Evolutionary conservation across 495 filamentous ascomycete species (phyloP).

Genomic region (Tuber melanosporum): DNA sequence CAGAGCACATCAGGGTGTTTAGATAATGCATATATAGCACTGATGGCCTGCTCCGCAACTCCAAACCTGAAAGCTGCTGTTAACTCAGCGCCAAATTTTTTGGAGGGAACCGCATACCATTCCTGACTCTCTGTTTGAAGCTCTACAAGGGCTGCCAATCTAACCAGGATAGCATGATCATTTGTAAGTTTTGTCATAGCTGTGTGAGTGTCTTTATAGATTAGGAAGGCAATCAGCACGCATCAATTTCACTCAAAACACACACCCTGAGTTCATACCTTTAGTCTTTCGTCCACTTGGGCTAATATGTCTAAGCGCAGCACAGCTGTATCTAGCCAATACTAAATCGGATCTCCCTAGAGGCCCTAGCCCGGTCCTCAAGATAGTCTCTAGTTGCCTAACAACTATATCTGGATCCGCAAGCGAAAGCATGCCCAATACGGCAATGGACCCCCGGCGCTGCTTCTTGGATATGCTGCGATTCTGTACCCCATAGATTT

Average conservation of each 20-base stretch:
- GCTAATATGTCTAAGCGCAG: slow-evolving; percentile 82
- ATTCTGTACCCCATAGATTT: slow-evolving; percentile 90
- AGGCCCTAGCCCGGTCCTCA: slow-evolving; percentile 78
- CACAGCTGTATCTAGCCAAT: slow-evolving; percentile 88
- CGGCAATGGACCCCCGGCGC: slow-evolving; percentile 86
- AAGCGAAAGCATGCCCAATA: slow-evolving; percentile 92
- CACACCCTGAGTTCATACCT: slow-evolving; percentile 16
- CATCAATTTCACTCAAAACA: neutral
- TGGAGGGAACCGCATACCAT: slow-evolving; percentile 55
- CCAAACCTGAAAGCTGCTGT: slow-evolving; percentile 50
- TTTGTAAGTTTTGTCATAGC: slow-evolving; percentile 76
- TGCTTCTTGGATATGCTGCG: slow-evolving; percentile 91
- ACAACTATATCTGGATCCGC: slow-evolving; percentile 89
- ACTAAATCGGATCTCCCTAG: slow-evolving; percentile 75
- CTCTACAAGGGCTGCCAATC: slow-evolving; percentile 76
- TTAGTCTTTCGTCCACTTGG: slow-evolving; percentile 74
- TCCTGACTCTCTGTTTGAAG: slow-evolving; percentile 82
- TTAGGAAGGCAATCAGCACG: slow-evolving; percentile 23
- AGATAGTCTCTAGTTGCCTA: slow-evolving; percentile 85
- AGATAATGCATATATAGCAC: slow-evolving; percentile 88
- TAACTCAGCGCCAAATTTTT: neutral
- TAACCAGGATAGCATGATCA: slow-evolving; percentile 76
- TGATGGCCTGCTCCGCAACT: slow-evolving; percentile 93
- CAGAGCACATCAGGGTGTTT: slow-evolving; percentile 92
- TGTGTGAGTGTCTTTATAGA: slow-evolving; percentile 50